Base-by-base conservation (phyloP, 805 yeast species). In the Starmerella riodocensis region DNA sequence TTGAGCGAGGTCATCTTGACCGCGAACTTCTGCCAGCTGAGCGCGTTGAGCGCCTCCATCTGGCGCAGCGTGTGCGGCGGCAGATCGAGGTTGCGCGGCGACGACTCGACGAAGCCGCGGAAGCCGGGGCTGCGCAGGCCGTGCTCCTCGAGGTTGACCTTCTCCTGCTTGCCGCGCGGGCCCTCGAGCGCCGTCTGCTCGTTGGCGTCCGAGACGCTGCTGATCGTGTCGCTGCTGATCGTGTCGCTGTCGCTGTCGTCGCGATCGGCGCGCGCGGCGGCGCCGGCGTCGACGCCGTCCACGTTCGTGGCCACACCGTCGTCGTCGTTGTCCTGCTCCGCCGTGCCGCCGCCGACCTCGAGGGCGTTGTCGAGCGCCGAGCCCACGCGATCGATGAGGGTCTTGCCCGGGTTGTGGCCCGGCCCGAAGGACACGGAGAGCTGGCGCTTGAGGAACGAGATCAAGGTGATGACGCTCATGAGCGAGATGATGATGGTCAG, bases 11-110 rank as follows among this genome's bases (percentile, higher is more conserved):
- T 76, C 34, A 86, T 65, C 48, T 72, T 74, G 2, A 78, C 76
- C 0, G 91, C 80, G 31, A 81, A 69, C 54, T 86, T 83, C 35
- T 72, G 63, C 94, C 95, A 86, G 3, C 69, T 65, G 19, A 88
- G 55, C 17, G 57, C 50, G 56, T 82, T 80, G 53, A 86, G 62
- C 46, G 71, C 70, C 2, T 64, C 54, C 14, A 43, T 26, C 16
- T 37, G 32, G 22, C 13, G 14, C 21, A 8, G 32, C 9, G 32
- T 34, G 9, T 29, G 36, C 11, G 24, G 28, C 16, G 33, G 5
- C 31, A 43, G 14, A 13, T 21, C 14, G 1, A 43, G 33, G 6
- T 9, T 37, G 6, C 6, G 3, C 5, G 41, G 39, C 1, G 32
- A 26, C 14, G 39, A 29, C 12, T 41, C 39, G 25, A 43, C 25